Conservation (phyloP, 176 grass and related monocot genomes). For the Coix lacrymajobi region DNA sequence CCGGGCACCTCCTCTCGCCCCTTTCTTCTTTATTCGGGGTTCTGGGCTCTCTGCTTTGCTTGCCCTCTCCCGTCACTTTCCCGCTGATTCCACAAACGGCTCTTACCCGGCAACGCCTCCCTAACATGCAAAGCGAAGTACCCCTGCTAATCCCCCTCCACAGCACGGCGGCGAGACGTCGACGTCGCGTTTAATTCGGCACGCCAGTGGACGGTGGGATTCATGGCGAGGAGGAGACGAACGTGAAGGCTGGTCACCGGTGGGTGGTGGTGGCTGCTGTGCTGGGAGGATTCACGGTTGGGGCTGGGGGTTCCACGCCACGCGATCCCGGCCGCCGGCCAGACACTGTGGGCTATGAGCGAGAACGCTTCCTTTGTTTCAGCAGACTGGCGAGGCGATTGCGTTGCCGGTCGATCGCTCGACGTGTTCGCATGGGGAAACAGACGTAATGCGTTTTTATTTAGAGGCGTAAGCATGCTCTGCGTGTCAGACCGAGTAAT, state of each 20-base stretch:
- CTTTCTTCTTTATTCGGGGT: background rate
- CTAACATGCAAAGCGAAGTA: background rate
- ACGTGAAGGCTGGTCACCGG: background rate
- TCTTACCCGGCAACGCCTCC: background rate
- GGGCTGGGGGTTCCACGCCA: background rate
- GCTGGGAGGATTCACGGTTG: background rate
- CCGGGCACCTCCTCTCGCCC: background rate
- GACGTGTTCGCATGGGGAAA: background rate
- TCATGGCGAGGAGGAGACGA: background rate
- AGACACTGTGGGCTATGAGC: background rate
- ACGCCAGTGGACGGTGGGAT: background rate
- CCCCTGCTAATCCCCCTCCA: background rate
- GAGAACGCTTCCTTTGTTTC: background rate
- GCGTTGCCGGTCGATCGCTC: background rate
- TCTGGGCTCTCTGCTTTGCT: background rate
- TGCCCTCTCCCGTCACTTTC: conserved; percentile 12
- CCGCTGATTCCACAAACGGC: background rate
- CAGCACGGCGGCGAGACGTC: background rate
- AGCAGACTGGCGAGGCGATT: background rate
- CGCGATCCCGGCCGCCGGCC: background rate
- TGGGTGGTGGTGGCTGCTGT: too few species aligned
- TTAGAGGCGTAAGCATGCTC: background rate
- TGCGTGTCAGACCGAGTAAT: background rate
- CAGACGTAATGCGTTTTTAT: background rate
- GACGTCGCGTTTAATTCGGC: background rate